Base-by-base conservation (phyloP, 345 rosid species). In the Garcia nutans region DNA sequence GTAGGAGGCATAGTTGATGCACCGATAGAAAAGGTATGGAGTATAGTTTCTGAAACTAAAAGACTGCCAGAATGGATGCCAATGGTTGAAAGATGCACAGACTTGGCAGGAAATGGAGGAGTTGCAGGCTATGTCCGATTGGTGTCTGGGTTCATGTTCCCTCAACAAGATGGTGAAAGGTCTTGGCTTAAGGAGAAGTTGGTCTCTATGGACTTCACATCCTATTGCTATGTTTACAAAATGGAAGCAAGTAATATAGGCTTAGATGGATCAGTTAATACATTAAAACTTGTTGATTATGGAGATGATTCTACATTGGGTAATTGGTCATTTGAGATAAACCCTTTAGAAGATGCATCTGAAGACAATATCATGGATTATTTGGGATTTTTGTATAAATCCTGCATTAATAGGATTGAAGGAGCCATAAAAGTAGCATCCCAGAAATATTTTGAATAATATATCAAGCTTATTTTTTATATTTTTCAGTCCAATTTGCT, bases 111-210 rank as follows among this genome's bases (percentile, higher is more conserved):
- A 65, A 71, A 83, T 6, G 89, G 83, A 70, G 90, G 92, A 13
- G n/a, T 72, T 55, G 79, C 84, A 0, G 89, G 88, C 23, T 88
- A 86, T 49, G 74, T 79, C 16, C 72, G 89, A 52, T 76, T 87
- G 4, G 86, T 83, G 47, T 87, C 88, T 0, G 87, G 92, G 28
- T 90, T 87, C 87, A 87, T 86, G 90, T 86, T 86, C 78, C 87
- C 88, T 68, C 89, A 82, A 70, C 72, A 81, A 10, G 86, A 87
- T 23, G 87, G 88, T 50, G 86, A 86, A 65, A 80, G 90, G 76
- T 88, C 91, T 12, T 83, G 92, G 91, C 87, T 87, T 77, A 87
- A 86, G 73, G 89, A 87, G 80, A 87, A 79, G 76, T 73, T 87
- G 67, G 82, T 84, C 59, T 85, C 83, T n/a, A 84, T 87, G 75